Conservation (phyloP, 306 rosid genomes). For the Pterocarpus macrocarpus region DNA sequence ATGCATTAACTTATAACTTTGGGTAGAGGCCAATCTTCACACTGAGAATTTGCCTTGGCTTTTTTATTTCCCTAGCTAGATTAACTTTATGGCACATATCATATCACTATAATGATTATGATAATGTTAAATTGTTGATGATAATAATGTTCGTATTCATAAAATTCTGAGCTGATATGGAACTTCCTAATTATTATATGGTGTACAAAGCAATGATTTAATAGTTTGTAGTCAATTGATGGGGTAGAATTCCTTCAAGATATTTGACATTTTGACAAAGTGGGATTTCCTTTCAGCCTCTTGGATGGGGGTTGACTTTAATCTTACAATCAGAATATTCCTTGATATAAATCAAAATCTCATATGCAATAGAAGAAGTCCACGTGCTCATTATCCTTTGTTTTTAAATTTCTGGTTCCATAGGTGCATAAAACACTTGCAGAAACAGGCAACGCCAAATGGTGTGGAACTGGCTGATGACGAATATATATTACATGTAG, state of each 20-base stretch:
- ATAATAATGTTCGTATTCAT: background rate
- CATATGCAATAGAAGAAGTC: background rate
- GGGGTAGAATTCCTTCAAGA: slow-evolving; percentile 24
- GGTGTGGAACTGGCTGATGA: slow-evolving; percentile 81
- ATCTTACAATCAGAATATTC: too few species aligned
- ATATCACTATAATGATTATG: background rate
- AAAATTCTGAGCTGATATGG: background rate
- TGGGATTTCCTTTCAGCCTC: too few species aligned
- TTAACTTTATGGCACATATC: slow-evolving; percentile 6
- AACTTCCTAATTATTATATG: slow-evolving; percentile 3
- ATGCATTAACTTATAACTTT: background rate
- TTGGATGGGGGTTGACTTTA: too few species aligned
- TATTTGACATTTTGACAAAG: slow-evolving; percentile 4
- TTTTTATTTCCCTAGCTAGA: slow-evolving; percentile 1
- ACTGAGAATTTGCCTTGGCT: background rate
- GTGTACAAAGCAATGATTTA: background rate
- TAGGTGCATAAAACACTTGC: slow-evolving; percentile 73
- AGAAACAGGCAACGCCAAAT: slow-evolving; percentile 72
- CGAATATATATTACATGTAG: slow-evolving; percentile 87
- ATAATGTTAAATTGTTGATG: background rate
- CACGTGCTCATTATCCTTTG: background rate
- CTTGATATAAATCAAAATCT: slow-evolving; percentile 25
- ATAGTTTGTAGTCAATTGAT: slow-evolving; percentile 5
- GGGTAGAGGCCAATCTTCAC: background rate
- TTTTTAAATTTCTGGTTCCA: slow-evolving; percentile 23